Evolutionary conservation across 2,329 filamentous ascomycete species (phyloP), one percentile per base, ranked within the genome.

Genomic region (Eutypella sp.): DNA sequence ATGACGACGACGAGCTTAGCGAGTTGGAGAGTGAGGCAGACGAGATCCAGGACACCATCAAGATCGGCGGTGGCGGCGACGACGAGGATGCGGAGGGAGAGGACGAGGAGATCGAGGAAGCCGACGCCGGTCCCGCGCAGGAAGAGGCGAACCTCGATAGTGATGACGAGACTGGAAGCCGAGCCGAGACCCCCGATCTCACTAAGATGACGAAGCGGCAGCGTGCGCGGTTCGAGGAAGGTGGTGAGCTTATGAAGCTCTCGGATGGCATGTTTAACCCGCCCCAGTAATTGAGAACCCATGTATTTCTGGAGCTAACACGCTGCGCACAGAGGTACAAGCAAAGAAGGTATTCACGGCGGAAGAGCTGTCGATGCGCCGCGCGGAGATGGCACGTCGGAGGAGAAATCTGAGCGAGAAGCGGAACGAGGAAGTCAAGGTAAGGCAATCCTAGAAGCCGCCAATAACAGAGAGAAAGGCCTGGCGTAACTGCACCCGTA

Each of bases 361-460:
- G 2, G 79, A 82, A 55, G 79, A 82, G 52, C 60, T 81, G 10
- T 81, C 78, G 20, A 82, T 82, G 79, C 71, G 79, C 11, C 71
- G 79, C 5, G 74, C 78, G 34, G 79, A 82, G 57, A 82, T 82
- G 79, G 79, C 79, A 3, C 75, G 79, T 22, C 72, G 79, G 39
- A 69, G 79, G 47, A 74, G 79, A 39, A 82, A 82, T 54, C 69
- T 82, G n/a, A 81, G 78, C 55, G 79, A 82, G 52, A 82, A 82
- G 66, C 76, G 79, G 41, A 82, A 78, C 49, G 79, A 82, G 50
- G 79, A 82, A 65, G 78, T 82, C 62, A 82, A 81, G 73, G 78
- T 76, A 68, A 45, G 65, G 47, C 11, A n/a, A n/a, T 13, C 13
- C 13, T 24, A 13, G 19, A 4, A 24, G 20, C 11, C 16, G 15